Conservation (phyloP, 1,139 yeast genomes). For the Spencermartinsiella ligniputridi region DNA sequence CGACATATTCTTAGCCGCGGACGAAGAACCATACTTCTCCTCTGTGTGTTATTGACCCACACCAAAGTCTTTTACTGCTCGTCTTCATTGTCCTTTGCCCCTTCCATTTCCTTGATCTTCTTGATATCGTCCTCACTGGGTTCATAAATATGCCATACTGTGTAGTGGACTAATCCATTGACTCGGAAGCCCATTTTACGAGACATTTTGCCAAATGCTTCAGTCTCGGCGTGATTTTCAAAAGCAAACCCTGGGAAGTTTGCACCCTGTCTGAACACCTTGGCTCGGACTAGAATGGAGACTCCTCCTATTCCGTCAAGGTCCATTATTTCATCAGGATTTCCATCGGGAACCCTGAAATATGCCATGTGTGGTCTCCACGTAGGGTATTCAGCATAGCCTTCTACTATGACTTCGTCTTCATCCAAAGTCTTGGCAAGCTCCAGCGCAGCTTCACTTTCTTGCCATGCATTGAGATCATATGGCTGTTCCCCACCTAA, state of each 20-base stretch:
- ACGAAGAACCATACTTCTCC: too few relatives aligned
- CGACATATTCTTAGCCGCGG: too few relatives aligned
- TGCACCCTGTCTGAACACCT: conserved; percentile 72
- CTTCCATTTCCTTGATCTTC: conserved; percentile 67
- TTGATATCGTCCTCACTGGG: conserved; percentile 88
- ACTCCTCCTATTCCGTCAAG: conserved; percentile 93
- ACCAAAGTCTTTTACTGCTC: too few relatives aligned
- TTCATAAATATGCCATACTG: conserved; percentile 88
- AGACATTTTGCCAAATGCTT: conserved; percentile 83
- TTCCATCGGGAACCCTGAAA: conserved; percentile 75
- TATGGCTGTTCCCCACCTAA: conserved; percentile 86
- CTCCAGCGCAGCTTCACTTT: conserved; percentile 74
- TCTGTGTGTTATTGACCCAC: too few relatives aligned
- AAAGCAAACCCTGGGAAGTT: conserved; percentile 89
- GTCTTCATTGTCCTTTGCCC: conserved; percentile 33
- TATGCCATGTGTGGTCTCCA: conserved; percentile 93
- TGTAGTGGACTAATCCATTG: conserved; percentile 80
- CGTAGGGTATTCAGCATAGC: conserved; percentile 86
- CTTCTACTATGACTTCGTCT: conserved; percentile 89
- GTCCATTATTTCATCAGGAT: conserved; percentile 83
- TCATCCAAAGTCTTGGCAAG: conserved; percentile 71
- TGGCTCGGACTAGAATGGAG: conserved; percentile 72
- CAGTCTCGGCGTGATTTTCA: conserved; percentile 88
- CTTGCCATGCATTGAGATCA: conserved; percentile 90
- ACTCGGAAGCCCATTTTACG: conserved; percentile 77